Evolutionary conservation across 208 protist genomes (phyloP).

Genomic region (Leishmania martiniquensis): DNA sequence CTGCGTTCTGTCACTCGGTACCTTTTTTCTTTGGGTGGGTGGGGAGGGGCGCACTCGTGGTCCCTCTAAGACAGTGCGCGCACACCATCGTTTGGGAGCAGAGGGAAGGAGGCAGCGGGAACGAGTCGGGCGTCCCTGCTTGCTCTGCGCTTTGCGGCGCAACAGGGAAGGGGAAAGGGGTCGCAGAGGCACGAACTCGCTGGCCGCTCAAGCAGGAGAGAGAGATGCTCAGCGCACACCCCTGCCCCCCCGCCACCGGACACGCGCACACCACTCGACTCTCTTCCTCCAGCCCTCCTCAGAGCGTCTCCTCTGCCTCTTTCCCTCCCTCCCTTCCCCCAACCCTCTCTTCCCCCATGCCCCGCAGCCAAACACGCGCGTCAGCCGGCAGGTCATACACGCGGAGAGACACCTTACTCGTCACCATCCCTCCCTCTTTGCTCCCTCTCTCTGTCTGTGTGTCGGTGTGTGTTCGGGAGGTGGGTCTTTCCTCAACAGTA

Average conservation of each 20-base stretch:
- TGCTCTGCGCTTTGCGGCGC: background rate
- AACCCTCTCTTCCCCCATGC: background rate
- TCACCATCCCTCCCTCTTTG: background rate
- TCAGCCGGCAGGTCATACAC: too few relatives aligned
- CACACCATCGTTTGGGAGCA: background rate
- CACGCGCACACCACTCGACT: too few relatives aligned
- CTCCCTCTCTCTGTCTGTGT: background rate
- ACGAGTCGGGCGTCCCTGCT: background rate
- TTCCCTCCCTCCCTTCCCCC: conserved; percentile 1
- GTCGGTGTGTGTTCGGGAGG: too few relatives aligned
- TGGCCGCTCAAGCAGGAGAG: background rate
- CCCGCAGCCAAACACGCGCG: too few relatives aligned
- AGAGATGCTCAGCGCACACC: too few relatives aligned
- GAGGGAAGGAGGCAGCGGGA: background rate
- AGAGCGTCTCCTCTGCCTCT: conserved; percentile 4
- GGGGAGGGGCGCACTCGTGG: too few relatives aligned
- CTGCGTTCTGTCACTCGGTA: too few relatives aligned
- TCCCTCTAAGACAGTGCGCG: background rate
- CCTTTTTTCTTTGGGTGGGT: too few relatives aligned
- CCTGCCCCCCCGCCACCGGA: too few relatives aligned
- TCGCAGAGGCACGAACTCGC: background rate
- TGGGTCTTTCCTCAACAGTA: too few relatives aligned
- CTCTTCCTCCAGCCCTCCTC: background rate
- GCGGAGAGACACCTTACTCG: too few relatives aligned
- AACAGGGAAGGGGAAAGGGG: background rate